Conservation (phyloP, 352 stramenopile species). For the Phytophthora europaea region DNA sequence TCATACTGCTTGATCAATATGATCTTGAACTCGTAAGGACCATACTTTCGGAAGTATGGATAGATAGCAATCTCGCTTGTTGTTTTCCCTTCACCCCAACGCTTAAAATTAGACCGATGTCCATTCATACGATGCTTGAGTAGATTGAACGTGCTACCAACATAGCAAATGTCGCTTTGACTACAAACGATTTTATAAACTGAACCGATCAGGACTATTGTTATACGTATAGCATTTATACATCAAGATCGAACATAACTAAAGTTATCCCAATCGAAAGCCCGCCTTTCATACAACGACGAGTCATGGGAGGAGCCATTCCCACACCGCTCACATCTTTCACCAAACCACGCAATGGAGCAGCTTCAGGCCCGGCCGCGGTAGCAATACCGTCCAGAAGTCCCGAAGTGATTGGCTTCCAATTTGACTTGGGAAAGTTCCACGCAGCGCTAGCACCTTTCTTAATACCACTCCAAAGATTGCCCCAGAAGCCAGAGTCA, state of each 20-base stretch:
- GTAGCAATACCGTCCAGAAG: constrained; percentile 12
- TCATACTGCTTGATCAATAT: constrained; percentile 11
- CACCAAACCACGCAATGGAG: constrained; percentile 9
- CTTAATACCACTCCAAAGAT: no score
- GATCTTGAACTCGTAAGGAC: constrained; percentile 1
- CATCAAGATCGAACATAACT: constrained; percentile 10
- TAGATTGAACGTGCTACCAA: background rate
- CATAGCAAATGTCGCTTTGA: constrained; percentile 11
- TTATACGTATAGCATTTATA: constrained; percentile 10
- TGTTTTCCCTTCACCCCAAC: constrained; percentile 1
- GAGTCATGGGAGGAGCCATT: constrained; percentile 5
- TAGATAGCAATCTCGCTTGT: constrained; percentile 9
- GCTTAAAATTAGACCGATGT: constrained; percentile 6
- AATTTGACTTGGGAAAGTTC: no score
- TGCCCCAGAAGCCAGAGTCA: no score
- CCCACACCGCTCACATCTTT: background rate
- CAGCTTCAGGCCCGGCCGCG: constrained; percentile 1
- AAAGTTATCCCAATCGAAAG: constrained; percentile 9
- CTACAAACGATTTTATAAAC: constrained; percentile 13
- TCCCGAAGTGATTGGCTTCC: constrained; percentile 8
- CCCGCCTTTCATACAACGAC: constrained; percentile 1
- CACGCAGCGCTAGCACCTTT: no score
- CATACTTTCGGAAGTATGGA: constrained; percentile 14
- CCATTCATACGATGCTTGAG: constrained; percentile 6
- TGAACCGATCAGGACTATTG: constrained; percentile 8